Base-by-base conservation (phyloP, 495 filamentous ascomycete species). In the Trichoderma parareesei region DNA sequence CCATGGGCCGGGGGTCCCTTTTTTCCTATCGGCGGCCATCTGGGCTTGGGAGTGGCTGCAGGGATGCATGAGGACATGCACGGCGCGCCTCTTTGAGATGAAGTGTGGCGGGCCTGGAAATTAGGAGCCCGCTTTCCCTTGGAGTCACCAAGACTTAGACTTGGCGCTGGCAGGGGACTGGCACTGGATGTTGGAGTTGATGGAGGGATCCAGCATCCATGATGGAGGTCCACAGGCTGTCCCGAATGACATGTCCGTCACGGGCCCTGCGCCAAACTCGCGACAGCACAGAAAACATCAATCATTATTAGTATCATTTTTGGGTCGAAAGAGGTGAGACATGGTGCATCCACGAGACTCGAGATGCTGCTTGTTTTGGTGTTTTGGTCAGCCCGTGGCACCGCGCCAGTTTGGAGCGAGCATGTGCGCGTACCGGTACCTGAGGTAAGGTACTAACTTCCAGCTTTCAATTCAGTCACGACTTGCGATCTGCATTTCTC, bases 191-290 rank as follows among this genome's bases (percentile, higher is more conserved):
- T n/a, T n/a, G n/a, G n/a, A n/a, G n/a, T 27, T 27, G 27, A 27
- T 27, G 27, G 27, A 27, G 27, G 27, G 27, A 27, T 27, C 27
- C 27, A 27, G 27, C 27, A 27, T 27, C 27, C 27, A 27, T 27
- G 27, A 27, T 27, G 27, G 46, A 20, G 48, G 48, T 57, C 53
- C 53, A n/a, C 53, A 14, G 7, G 53, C 33, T n/a, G 11, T 57
- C 53, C 53, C 53, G 53, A 57, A 57, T 57, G 53, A 57, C 53
- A 57, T 57, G 53, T n/a, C 53, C 53, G 53, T 57, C 53, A 57
- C 53, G 53, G 53, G 53, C 53, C 53, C 11, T 37, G 53, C 53
- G 53, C 53, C 53, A 57, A 57, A 57, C 53, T 27, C 53, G 53
- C 35, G 8, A 37, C 4, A 48, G 37, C 7, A 57, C 35, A n/a